Conservation (phyloP, 306 rosid genomes). For the Casuarina glauca region DNA sequence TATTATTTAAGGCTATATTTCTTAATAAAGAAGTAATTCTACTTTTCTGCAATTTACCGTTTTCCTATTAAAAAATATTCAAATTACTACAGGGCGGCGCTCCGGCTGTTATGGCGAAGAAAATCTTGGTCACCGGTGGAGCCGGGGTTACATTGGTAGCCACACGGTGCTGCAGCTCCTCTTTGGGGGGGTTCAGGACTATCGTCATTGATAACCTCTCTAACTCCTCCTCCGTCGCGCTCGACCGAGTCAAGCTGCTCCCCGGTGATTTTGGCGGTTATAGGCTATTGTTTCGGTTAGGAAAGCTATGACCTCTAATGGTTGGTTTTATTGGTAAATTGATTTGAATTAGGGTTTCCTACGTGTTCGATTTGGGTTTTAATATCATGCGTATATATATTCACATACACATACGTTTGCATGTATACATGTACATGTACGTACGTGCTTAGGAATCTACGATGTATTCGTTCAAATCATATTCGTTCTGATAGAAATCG, state of each 20-base stretch:
- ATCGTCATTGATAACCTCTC: constrained; percentile 85
- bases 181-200: constrained; percentile 62
- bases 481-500: not conserved
- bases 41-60: not conserved
- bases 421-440: not conserved
- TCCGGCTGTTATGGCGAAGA: constrained; percentile 42
- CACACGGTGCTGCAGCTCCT: constrained; percentile 93
- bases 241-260: constrained; percentile 67
- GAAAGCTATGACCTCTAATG: not conserved
- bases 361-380: not conserved
- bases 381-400: too few relatives aligned
- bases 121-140: constrained; percentile 84
- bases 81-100: not conserved
- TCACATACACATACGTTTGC: not conserved
- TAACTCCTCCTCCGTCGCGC: constrained; percentile 65
- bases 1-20: too few relatives aligned
- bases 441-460: not conserved
- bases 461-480: not conserved
- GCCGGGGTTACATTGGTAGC: constrained; percentile 89
- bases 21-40: too few relatives aligned
- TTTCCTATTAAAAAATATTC: too few relatives aligned
- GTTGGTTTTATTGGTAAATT: not conserved
- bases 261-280: constrained; percentile 60
- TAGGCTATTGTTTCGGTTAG: constrained; percentile 58
- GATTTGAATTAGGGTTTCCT: not conserved